Evolutionary conservation across 2,329 filamentous ascomycete genomes (phyloP), one percentile per base, ranked within the genome.

Genomic region (Orbilia brochopaga): DNA sequence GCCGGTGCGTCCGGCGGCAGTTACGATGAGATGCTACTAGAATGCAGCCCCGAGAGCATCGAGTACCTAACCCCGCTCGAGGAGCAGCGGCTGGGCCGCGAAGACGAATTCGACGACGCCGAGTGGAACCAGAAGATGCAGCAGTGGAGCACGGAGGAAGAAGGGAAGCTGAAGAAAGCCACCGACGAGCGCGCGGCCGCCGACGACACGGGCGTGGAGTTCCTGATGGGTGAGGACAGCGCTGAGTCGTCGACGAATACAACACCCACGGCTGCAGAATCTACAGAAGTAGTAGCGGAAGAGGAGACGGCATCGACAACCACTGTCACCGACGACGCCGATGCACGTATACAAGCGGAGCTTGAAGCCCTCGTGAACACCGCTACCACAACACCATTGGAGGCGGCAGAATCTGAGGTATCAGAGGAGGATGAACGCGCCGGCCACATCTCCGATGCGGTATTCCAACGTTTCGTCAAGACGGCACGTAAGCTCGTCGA

Each of bases 11-110:
- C 67, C 19, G 67, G 60, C 4, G 67, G 67, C 21, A 72, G 67
- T 15, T 65, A 72, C 40, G 67, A 72, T 27, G 67, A 72, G 60
- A 32, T 72, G 6, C 11, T 72, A 1, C 56, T 72, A 17, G 60
- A 72, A 27, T 72, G 67, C 17, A 48, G 50, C 11, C 60, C 59
- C 23, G 42, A 72, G 0, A 50, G 59, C n/a, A 72, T 72, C 19
- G 67, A 72, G 32, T 72, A 72, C 24, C 32, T 72, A 5, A 72
- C 67, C 2, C 67, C 67, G 17, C 35, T 65, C 2, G 67, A 72
- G 24, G 55, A 72, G 44, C 17, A 44, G 19, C 19, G 10, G 8
- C 37, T 63, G 23, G 65, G 58, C 13, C 37, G 48, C 2, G 59
- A 70, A 21, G 65, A 63, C 2, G 59, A 63, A 32, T 58, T 67